Evolutionary conservation across 306 rosid species (phyloP), one percentile per base, ranked within the genome.

Genomic region (Castanea crenata): DNA sequence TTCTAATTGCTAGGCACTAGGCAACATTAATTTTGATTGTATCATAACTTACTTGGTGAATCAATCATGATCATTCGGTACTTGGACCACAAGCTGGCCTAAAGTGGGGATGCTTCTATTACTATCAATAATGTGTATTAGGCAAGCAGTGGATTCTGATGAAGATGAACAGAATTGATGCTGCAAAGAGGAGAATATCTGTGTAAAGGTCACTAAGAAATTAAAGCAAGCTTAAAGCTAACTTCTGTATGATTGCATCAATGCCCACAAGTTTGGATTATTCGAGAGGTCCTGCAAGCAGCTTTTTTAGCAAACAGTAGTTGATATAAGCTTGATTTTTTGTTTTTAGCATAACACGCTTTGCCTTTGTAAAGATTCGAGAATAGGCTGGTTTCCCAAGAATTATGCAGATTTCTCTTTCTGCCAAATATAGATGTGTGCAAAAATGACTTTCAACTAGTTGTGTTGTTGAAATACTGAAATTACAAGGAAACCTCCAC

Each of bases 151-250:
- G 86, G 90, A 88, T 88, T 90, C 87, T 82, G 77, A 76, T 49
- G 80, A 75, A 78, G 87, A 88, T 73, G 83, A 84, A 79, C 80
- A 86, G 91, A 86, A 90, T 83, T 79, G 89, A 93, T 90, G 87
- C 92, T 81, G 76, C 75, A 80, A 68, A 88, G 74, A 74, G 79
- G 80, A 86, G 93, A 88, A 87, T 86, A 82, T 85, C 74, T 80
- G 73, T 64, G 41, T 71, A 80, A 86, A 84, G 82, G 81, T 64
- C 86, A 71, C 79, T 75, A 56, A 76, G 86, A 88, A 41, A 41
- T 41, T 41, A 41, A 87, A 84, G 85, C 85, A 87, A 84, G 87
- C 89, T 76, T 74, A 74, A 78, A 73, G 85, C 75, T 63, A 83
- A 52, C 65, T 77, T 81, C 89, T 83, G 83, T 76, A 84, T 63